Evolutionary conservation across 768 basidiomycete genomes (phyloP).

Genomic region (Suillus tomentosus): DNA sequence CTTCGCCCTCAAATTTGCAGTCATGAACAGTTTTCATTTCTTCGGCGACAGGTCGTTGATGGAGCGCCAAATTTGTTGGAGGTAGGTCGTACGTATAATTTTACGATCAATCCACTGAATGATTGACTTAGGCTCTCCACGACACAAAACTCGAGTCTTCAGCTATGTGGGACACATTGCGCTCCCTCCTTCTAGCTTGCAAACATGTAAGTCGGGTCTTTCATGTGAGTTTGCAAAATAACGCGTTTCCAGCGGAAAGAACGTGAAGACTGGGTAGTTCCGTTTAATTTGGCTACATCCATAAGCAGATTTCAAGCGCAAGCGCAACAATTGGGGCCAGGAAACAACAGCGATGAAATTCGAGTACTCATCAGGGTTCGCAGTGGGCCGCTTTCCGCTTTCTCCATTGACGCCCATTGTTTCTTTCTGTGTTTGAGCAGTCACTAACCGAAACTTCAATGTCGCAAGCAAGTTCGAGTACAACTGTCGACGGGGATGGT

Average conservation of each 20-base stretch:
- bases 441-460: slow-evolving; percentile 31
- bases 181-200: slow-evolving; percentile 23
- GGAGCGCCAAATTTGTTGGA: slow-evolving; percentile 50
- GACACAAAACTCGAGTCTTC: slow-evolving; percentile 27
- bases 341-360: slow-evolving; percentile 33
- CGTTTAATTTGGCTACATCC: slow-evolving; percentile 40
- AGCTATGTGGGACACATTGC: slow-evolving; percentile 28
- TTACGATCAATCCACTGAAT: slow-evolving; percentile 12
- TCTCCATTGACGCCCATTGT: slow-evolving; percentile 40
- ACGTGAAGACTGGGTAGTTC: slow-evolving; percentile 43
- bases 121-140: slow-evolving; percentile 18
- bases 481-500: slow-evolving; percentile 18
- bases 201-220: slow-evolving; percentile 27
- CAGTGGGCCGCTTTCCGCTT: slow-evolving; percentile 44
- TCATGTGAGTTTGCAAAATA: slow-evolving; percentile 21
- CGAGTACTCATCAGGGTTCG: slow-evolving; percentile 58
- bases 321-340: slow-evolving; percentile 24
- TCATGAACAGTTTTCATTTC: slow-evolving; percentile 33
- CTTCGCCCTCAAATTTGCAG: slow-evolving; percentile 27
- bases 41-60: slow-evolving; percentile 52
- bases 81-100: slow-evolving; percentile 30
- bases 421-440: slow-evolving; percentile 47
- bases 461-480: slow-evolving; percentile 19
- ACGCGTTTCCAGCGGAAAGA: slow-evolving; percentile 44
- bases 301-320: slow-evolving; percentile 36